These are phyloP conservation scores for Plantago major DNA, from an alignment of 257 asterid genomes.

Conservation along the genomic window DNA sequence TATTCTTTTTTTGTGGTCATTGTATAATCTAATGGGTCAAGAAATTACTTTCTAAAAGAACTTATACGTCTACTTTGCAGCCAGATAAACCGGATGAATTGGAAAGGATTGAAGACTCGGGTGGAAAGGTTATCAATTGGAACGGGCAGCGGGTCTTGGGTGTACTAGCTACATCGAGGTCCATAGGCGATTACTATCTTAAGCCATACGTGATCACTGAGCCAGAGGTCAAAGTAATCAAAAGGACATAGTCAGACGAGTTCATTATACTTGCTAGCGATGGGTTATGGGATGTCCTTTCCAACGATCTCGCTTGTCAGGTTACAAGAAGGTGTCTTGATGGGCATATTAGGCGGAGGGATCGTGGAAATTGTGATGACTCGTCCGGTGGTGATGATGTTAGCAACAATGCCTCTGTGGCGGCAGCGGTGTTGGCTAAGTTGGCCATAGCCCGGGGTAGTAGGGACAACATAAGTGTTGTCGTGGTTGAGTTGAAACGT, in stretches of 20 bases:
- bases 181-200: constrained; percentile 50
- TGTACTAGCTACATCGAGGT: constrained; percentile 76
- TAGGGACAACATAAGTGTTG: constrained; percentile 41
- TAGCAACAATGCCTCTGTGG: constrained; percentile 17
- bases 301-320: constrained; percentile 49
- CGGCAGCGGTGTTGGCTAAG: constrained; percentile 41
- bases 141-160: constrained; percentile 60
- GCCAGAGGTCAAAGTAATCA: constrained; percentile 34
- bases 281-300: constrained; percentile 61
- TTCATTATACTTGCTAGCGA: constrained; percentile 53
- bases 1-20: no score
- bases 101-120: constrained; percentile 55
- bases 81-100: constrained; percentile 68
- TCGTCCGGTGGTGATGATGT: neutral
- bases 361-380: neutral
- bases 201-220: constrained; percentile 44
- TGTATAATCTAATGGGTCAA: no score
- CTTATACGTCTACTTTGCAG: constrained; percentile 24
- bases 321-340: constrained; percentile 35
- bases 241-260: constrained; percentile 38
- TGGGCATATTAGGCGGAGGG: constrained; percentile 12
- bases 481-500: constrained; percentile 33
- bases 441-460: constrained; percentile 61
- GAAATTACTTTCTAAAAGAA: neutral
- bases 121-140: constrained; percentile 74